Base-by-base conservation (phyloP, 129 eudicot genomes). In the Helianthus tuberosus region DNA sequence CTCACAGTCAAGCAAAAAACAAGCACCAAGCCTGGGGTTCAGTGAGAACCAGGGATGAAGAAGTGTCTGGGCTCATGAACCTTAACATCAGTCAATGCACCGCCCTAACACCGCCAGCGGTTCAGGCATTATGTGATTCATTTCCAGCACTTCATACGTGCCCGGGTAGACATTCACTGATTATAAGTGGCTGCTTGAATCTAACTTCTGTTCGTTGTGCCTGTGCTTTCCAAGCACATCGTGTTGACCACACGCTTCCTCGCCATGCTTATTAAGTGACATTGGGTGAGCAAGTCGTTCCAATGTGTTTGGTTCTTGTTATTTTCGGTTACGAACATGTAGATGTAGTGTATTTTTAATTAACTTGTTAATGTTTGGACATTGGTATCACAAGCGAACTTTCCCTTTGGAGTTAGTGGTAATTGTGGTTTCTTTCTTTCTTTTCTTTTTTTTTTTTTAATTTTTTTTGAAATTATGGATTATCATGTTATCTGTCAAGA, bases 61-160 rank as follows among this genome's bases (percentile, higher is more conserved):
- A 87, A 14, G 80, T 43, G 61, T 17, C 9, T 54, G 61, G 61
- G 43, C 96, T 92, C 4, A 86, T 71, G 77, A 92, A 83, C 60
- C 87, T 92, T 17, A 92, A 92, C 86, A 92, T 92, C 53, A 92
- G 98, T 83, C 98, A 92, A 80, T 92, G 98, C 86, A 89, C 94
- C 5, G 98, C 98, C 49, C 87, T 92, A 16, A 92, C 98, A 13
- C 96, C 98, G 2, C 98, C 96, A 1, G 98, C 98, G n/a, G 98
- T 92, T 13, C 98, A 92, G 80, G 98, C 96, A 0, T 54, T 92
- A 11, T 92, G 98, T 58, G 96, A 92, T 79, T 89, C 90, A 2
- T 92, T 84, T 54, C 96, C 98, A 1, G 85, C 89, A 14, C 98
- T 92, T 52, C 98, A 92, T 75, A 92, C 98, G 0, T 92, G 98